Evolutionary conservation across 495 filamentous ascomycete species (phyloP), one percentile per base, ranked within the genome.

Genomic region (Aspergillus baeticus): DNA sequence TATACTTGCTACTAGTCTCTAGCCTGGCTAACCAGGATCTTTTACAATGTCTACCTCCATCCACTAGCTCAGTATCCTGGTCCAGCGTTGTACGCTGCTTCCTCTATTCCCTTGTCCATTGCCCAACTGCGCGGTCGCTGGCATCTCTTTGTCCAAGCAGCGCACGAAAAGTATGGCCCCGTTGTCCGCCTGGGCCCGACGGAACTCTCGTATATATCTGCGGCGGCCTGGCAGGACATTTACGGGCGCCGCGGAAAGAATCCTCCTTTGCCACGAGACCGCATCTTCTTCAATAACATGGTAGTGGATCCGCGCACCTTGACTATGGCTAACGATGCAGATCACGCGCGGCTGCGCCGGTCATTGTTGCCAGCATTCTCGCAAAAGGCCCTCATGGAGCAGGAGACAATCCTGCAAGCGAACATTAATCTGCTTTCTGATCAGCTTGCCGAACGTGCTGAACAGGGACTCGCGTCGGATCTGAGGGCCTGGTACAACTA

Each of bases 121-220:
- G n/a, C 34, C 1, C 26, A 20, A 11, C 6, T 37, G 2, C n/a
- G 26, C 26, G 54, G 54, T 18, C 21, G 10, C 7, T 17, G 22
- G 10, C 20, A 39, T 21, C 11, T 48, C 7, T 10, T 17, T n/a
- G 31, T 29, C 36, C 17, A 49, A 6, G 1, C 41, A 6, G 11
- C 41, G 26, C 71, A 77, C 38, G 60, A 66, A 4, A 72, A 73
- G 38, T 82, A 81, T 57, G 79, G 77, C 0, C 61, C 72, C 10
- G 59, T 82, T 18, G 68, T 82, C 42, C 75, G 82, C 18, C 68
- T 80, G 46, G 76, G 77, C 6, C 82, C 81, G n/a, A 73, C 77
- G 21, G 76, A 81, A n/a, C 29, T 58, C 13, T 33, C 47, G 10
- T 57, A 50, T n/a, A 57, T 10, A 5, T 43, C 44, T 1, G 13